Percentiles rank a stretch among this genome's conserved stretches.
These are phyloP conservation scores for Grigorovia jiainica DNA, from an alignment of 805 yeast species.

Conservation along the genomic window DNA sequence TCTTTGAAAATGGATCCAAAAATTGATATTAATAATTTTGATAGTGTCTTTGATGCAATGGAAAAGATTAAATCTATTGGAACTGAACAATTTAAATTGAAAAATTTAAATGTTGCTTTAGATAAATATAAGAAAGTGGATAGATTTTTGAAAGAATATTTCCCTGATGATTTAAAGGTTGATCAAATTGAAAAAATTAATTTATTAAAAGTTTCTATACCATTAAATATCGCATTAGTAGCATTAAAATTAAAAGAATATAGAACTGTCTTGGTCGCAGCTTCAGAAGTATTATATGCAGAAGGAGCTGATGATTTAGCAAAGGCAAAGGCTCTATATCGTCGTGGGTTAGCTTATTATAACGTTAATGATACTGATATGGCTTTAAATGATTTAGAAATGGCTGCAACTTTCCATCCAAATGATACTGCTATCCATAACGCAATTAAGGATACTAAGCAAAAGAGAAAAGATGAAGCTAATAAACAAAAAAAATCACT, in stretches of 20 bases:
- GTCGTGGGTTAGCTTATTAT: slow-evolving; percentile 72
- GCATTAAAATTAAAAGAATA: slow-evolving; percentile 55
- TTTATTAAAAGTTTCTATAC: slow-evolving; percentile 51
- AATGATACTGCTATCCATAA: slow-evolving; percentile 61
- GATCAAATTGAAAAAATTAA: slow-evolving; percentile 43
- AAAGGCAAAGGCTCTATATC: slow-evolving; percentile 75
- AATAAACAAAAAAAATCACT: slow-evolving; percentile 67
- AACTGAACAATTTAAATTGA: slow-evolving; percentile 60
- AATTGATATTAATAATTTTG: slow-evolving; percentile 51
- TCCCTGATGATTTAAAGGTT: slow-evolving; percentile 45
- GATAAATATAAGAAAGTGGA: slow-evolving; percentile 67
- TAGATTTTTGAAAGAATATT: slow-evolving; percentile 58
- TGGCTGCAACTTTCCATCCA: slow-evolving; percentile 58
- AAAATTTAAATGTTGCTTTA: slow-evolving; percentile 46
- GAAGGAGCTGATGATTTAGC: slow-evolving; percentile 53
- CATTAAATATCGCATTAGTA: slow-evolving; percentile 65
- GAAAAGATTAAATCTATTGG: slow-evolving; percentile 65
- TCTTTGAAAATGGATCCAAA: slow-evolving; percentile 62
- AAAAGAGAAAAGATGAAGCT: slow-evolving; percentile 40
- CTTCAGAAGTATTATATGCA: slow-evolving; percentile 57
- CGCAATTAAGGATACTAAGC: slow-evolving; percentile 53
- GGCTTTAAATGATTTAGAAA: slow-evolving; percentile 56
- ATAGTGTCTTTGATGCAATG: slow-evolving; percentile 58
- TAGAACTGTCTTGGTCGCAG: slow-evolving; percentile 44
- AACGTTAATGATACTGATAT: slow-evolving; percentile 56